Percentiles rank a stretch among this genome's conserved stretches.
These are phyloP conservation scores for Aureobasidium sp. DNA, from an alignment of 2,329 filamentous ascomycete genomes.

Conservation along the genomic window DNA sequence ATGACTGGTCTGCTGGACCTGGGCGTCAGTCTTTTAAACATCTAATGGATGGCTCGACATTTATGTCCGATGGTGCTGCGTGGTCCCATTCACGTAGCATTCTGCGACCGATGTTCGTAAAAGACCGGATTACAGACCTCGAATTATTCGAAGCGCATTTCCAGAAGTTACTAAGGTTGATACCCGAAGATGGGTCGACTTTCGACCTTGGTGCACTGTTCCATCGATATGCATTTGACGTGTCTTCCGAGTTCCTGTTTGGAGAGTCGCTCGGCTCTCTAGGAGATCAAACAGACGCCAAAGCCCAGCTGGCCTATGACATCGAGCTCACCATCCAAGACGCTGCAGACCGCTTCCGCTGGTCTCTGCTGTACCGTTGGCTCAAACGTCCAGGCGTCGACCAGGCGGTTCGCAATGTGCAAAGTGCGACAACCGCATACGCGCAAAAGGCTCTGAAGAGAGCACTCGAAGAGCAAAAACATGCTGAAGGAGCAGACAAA, in stretches of 20 bases:
- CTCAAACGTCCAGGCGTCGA: constrained; percentile 11
- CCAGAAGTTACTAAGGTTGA: constrained; percentile 46
- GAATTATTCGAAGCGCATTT: constrained; percentile 53
- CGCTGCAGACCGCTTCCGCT: constrained; percentile 12
- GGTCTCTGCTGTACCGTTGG: constrained; percentile 9
- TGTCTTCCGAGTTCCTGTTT: constrained; percentile 57
- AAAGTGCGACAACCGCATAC: constrained; percentile 12
- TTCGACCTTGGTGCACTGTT: constrained; percentile 55
- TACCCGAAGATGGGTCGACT: constrained; percentile 45
- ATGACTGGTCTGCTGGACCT: constrained; percentile 36
- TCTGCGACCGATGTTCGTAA: constrained; percentile 46
- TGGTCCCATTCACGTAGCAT: constrained; percentile 34
- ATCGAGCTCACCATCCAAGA: constrained; percentile 16
- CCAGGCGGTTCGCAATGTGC: constrained; percentile 11
- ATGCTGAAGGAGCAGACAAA: constrained; percentile 2
- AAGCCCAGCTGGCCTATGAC: constrained; percentile 13
- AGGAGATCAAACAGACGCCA: constrained; percentile 11
- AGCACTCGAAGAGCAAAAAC: constrained; percentile 5
- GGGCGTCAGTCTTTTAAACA: constrained; percentile 26
- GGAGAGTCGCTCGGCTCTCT: constrained; percentile 35
- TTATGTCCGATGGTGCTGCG: constrained; percentile 37
- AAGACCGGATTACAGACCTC: constrained; percentile 45
- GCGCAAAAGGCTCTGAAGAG: constrained; percentile 16
- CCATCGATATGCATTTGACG: constrained; percentile 55
- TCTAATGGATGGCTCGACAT: constrained; percentile 34